Evolutionary conservation across 176 grass and related monocot species (phyloP).

Genomic region (Aechmea fasciata): DNA sequence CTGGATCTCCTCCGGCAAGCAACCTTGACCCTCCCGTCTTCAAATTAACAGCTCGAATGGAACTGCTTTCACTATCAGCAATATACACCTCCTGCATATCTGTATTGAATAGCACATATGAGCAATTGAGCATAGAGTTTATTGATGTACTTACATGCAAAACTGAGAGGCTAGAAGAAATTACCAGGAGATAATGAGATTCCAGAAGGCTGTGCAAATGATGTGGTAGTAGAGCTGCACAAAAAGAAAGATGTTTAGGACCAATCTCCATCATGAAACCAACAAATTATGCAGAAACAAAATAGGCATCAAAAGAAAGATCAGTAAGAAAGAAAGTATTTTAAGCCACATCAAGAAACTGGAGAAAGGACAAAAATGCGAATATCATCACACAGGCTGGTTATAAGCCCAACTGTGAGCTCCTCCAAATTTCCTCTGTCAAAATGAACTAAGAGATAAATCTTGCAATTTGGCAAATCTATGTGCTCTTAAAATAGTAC

Average conservation of each 20-base stretch:
- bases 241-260: too few relatives aligned
- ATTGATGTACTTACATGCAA: not conserved
- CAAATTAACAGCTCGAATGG: constrained; percentile 85
- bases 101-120: constrained; percentile 25
- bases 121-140: constrained; percentile 23
- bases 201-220: constrained; percentile 93
- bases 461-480: too few relatives aligned
- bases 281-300: not conserved
- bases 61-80: constrained; percentile 99
- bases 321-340: too few relatives aligned
- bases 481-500: too few relatives aligned
- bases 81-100: constrained; percentile 68
- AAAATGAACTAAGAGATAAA: too few relatives aligned
- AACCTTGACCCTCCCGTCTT: constrained; percentile 81
- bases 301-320: too few relatives aligned
- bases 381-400: too few relatives aligned
- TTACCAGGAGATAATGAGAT: constrained; percentile 75
- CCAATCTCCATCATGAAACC: too few relatives aligned
- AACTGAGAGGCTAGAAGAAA: constrained; percentile 18
- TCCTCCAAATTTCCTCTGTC: too few relatives aligned
- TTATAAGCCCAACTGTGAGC: too few relatives aligned
- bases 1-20: constrained; percentile 82
- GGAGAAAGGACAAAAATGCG: too few relatives aligned
- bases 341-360: too few relatives aligned
- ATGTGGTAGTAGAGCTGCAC: constrained; percentile 28